Base-by-base conservation (phyloP, 2,329 filamentous ascomycete species). In the Fusarium sp. region DNA sequence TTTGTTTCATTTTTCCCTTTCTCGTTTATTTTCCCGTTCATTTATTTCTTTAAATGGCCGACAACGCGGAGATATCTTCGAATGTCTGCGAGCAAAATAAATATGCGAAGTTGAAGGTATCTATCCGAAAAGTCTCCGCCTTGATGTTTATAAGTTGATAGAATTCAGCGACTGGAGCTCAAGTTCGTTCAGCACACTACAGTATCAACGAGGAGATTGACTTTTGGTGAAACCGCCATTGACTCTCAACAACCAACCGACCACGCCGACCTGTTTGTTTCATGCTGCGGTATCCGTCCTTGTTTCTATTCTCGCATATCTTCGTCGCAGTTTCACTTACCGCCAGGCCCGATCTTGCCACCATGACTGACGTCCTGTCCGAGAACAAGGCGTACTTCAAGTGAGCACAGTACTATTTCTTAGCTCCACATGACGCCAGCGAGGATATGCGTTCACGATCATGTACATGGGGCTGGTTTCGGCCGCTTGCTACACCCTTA, bases 371-470 rank as follows among this genome's bases (percentile, higher is more conserved):
- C 61, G 61, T 77, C 16, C 62, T 77, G 15, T 73, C 74, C 37
- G 70, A 75, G 31, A 84, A 85, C 72, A 76, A 82, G 76, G 75
- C 77, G 36, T 80, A 80, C 63, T 85, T 84, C 77, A 80, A 84
- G 83, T 84, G 73, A 74, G 82, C 76, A 47, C 48, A 27, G 47
- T 41, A n/a, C 40, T 12, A 31, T 23, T 34, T 15, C 36, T 27
- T 23, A 39, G 51, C 41, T 47, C 40, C 12, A 40, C 37, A 46
- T 40, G 39, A 47, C 44, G 31, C 39, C 43, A 51, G 41, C 31
- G 34, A 43, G 43, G 54, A 34, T 48, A 66, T 34, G 18, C 47
- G 27, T 34, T 13, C 27, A 40, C 8, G 15, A 48, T 48, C 30
- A 50, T 44, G 30, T 37, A n/a, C 43, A 30, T 55, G 28, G 15